Percentiles rank a stretch among this genome's conserved stretches.
These are phyloP conservation scores for Monosporascus ibericus DNA, from an alignment of 2,329 filamentous ascomycete species.

Conservation along the genomic window DNA sequence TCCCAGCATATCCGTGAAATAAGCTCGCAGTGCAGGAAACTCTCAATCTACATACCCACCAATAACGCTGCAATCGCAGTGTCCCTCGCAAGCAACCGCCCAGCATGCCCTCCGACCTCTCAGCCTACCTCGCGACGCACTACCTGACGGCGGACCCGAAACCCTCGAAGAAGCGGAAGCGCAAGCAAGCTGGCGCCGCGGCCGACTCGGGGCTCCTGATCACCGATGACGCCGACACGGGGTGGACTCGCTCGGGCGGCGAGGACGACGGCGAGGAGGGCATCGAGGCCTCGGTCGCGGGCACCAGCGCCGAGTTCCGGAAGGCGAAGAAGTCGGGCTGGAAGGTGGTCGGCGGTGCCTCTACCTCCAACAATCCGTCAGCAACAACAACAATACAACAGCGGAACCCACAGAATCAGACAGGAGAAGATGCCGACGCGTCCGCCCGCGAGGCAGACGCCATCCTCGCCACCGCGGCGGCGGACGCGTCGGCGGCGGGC, in stretches of 20 bases:
- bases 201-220: conserved; percentile 50
- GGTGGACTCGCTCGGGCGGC: conserved; percentile 43
- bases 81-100: no score
- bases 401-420: conserved; percentile 20
- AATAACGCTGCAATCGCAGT: no score
- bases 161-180: conserved; percentile 58
- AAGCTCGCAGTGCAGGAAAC: no score
- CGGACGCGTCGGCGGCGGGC: conserved; percentile 40
- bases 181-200: conserved; percentile 41
- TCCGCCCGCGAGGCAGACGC: conserved; percentile 64
- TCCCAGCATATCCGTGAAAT: no score
- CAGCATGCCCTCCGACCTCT: conserved; percentile 55
- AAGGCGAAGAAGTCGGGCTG: conserved; percentile 73
- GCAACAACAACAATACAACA: conserved; percentile 24
- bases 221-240: conserved; percentile 56
- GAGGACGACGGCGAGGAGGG: conserved; percentile 52
- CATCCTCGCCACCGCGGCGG: conserved; percentile 65
- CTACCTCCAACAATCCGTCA: conserved; percentile 16
- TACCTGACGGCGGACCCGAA: conserved; percentile 65
- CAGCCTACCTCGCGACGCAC: conserved; percentile 83
- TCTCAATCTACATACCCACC: no score
- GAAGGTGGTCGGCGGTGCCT: conserved; percentile 59
- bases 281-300: conserved; percentile 40
- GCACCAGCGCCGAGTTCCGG: conserved; percentile 58
- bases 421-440: not conserved